Conservation (phyloP, 352 stramenopile species). For the Phytophthora sp. region DNA sequence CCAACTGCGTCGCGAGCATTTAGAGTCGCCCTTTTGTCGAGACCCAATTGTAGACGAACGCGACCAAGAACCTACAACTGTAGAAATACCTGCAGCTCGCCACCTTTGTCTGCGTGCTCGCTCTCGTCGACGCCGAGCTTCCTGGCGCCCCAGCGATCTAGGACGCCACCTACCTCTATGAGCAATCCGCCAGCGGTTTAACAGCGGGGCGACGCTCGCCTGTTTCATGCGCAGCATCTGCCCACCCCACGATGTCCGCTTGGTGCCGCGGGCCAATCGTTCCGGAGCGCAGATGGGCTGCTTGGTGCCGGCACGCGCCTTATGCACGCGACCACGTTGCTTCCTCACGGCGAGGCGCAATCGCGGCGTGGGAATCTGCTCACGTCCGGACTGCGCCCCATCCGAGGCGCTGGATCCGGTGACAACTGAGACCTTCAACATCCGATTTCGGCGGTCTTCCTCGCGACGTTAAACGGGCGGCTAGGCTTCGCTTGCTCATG, state of each 20-base stretch:
- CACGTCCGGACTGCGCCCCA: conserved; percentile 11
- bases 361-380: conserved; percentile 18
- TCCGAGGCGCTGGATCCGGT: conserved; percentile 3
- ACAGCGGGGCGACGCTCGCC: not conserved
- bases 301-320: conserved; percentile 23
- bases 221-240: conserved; percentile 24
- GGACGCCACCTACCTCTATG: too few species aligned
- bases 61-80: too few species aligned
- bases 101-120: too few species aligned
- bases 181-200: conserved; percentile 29
- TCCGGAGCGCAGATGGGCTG: conserved; percentile 18
- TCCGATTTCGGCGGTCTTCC: conserved; percentile 32
- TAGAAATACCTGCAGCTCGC: too few species aligned
- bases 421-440: conserved; percentile 30
- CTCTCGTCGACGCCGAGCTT: too few species aligned
- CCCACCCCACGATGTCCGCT: conserved; percentile 5
- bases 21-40: too few species aligned
- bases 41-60: too few species aligned
- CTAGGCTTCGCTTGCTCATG: conserved; percentile 26
- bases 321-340: conserved; percentile 15
- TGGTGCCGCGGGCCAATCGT: conserved; percentile 29
- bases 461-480: conserved; percentile 22
- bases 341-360: conserved; percentile 27
- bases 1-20: too few species aligned
- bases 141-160: too few species aligned